Evolutionary conservation across 179 eudicot genomes (phyloP).

Genomic region (Gypsophila paniculata): DNA sequence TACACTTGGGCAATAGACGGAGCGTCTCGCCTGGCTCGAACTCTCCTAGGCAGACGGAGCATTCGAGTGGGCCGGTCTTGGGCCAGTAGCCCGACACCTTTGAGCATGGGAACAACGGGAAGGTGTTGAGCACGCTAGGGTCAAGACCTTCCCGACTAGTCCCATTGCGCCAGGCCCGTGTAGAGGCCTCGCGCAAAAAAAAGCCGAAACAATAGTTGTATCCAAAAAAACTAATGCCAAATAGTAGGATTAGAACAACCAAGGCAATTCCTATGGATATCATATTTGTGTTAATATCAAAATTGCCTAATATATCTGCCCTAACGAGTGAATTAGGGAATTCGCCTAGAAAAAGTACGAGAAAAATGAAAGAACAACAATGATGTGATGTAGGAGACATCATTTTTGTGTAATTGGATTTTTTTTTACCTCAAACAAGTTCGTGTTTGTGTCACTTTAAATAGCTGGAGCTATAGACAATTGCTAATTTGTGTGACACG

Average conservation of each 20-base stretch:
- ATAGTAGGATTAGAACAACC: neutral
- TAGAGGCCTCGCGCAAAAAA: neutral
- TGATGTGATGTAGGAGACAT: constrained; percentile 6
- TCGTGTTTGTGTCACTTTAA: neutral
- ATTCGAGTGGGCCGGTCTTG: constrained; percentile 27
- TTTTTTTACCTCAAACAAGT: neutral
- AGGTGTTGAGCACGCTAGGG: neutral
- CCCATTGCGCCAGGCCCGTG: neutral
- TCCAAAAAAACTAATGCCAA: neutral
- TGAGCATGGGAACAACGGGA: constrained; percentile 8
- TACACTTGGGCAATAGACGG: constrained; percentile 53
- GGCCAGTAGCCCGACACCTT: neutral
- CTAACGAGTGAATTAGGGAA: neutral
- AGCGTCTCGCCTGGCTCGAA: constrained; percentile 49
- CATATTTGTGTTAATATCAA: neutral
- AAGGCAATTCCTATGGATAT: neutral
- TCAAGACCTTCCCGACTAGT: neutral
- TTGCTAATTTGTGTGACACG: neutral
- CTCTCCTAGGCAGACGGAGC: constrained; percentile 54
- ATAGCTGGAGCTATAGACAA: neutral
- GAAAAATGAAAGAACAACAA: neutral
- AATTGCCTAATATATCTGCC: neutral
- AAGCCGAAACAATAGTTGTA: neutral
- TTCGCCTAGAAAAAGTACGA: neutral
- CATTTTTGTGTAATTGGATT: neutral